Percentiles rank a stretch among this genome's conserved stretches.
Evolutionary conservation across 495 filamentous ascomycete genomes (phyloP).

Genomic region (Penicillium cataractarum): DNA sequence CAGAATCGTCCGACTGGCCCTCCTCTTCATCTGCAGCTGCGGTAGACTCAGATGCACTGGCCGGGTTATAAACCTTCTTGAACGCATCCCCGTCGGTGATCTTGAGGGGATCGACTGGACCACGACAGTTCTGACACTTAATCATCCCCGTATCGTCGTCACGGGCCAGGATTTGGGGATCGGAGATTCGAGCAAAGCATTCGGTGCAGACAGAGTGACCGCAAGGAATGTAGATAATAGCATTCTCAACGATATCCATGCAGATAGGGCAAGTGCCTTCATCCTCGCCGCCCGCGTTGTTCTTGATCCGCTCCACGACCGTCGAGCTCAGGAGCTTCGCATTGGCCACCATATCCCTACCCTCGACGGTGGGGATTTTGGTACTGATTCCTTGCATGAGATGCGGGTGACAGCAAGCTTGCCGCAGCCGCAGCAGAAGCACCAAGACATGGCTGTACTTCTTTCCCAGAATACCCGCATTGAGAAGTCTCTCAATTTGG

Average conservation of each 20-base stretch:
- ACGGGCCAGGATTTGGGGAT: conserved; percentile 59
- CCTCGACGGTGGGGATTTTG: conserved; percentile 54
- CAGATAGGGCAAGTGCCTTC: conserved; percentile 70
- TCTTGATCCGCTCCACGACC: conserved; percentile 71
- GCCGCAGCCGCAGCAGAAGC: conserved; percentile 78
- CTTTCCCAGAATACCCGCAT: conserved; percentile 68
- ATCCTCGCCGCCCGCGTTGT: conserved; percentile 55
- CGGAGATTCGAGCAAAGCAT: conserved; percentile 75
- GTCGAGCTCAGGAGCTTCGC: conserved; percentile 62
- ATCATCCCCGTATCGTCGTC: conserved; percentile 59
- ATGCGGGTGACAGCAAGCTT: conserved; percentile 91
- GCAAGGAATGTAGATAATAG: conserved; percentile 81
- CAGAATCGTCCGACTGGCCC: conserved; percentile 33
- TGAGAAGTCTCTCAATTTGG: conserved; percentile 78
- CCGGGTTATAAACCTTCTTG: conserved; percentile 69
- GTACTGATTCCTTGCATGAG: conserved; percentile 76
- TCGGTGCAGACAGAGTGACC: conserved; percentile 81
- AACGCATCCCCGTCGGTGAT: conserved; percentile 77
- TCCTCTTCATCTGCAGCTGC: conserved; percentile 45
- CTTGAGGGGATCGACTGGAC: conserved; percentile 62
- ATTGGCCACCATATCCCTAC: conserved; percentile 66
- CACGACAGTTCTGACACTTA: conserved; percentile 79
- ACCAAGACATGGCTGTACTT: conserved; percentile 87
- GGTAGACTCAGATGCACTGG: background rate
- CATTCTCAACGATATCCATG: conserved; percentile 73